Evolutionary conservation across 2,329 filamentous ascomycete species (phyloP).

Genomic region (Escovopsis sp.): DNA sequence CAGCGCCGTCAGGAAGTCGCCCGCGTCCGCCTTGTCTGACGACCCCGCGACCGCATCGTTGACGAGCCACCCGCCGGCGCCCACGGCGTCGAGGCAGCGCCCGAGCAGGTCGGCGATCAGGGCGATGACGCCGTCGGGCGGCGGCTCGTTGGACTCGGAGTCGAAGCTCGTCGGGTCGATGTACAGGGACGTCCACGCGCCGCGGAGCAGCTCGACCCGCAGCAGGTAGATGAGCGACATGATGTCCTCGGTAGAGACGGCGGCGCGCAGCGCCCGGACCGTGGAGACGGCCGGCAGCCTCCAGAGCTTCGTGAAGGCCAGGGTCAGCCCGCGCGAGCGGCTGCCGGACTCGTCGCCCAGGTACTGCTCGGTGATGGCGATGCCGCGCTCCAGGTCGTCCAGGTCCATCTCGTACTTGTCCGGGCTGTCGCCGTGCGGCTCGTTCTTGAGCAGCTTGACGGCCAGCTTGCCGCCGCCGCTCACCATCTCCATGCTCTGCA

Average conservation of each 20-base stretch:
- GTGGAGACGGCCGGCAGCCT: slow-evolving; percentile 46
- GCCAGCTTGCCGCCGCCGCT: slow-evolving; percentile 20
- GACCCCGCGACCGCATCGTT: slow-evolving; percentile 40
- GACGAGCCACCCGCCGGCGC: slow-evolving; percentile 58
- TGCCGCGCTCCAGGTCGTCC: slow-evolving; percentile 47
- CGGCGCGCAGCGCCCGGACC: slow-evolving; percentile 46
- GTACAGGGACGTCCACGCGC: slow-evolving; percentile 63
- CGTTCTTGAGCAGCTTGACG: slow-evolving; percentile 18
- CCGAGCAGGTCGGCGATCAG: slow-evolving; percentile 59
- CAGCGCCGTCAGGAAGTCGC: slow-evolving; percentile 50
- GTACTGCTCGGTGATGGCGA: slow-evolving; percentile 53
- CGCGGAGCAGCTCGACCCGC: slow-evolving; percentile 56
- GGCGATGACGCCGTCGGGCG: slow-evolving; percentile 53
- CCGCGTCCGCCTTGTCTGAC: slow-evolving; percentile 30
- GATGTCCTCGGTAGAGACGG: slow-evolving; percentile 52
- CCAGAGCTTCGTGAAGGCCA: slow-evolving; percentile 56
- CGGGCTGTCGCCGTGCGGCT: slow-evolving; percentile 10
- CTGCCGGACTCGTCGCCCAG: slow-evolving; percentile 48
- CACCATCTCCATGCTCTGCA: slow-evolving; percentile 52
- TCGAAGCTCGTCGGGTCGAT: slow-evolving; percentile 41
- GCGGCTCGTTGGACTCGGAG: slow-evolving; percentile 23
- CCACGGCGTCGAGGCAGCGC: slow-evolving; percentile 61
- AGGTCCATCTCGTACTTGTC: slow-evolving; percentile 36
- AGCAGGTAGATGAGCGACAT: slow-evolving; percentile 58
- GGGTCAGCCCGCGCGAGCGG: slow-evolving; percentile 48